A percentile compares a stretch with the other conserved stretches of the same genome.
Conservation (phyloP, 1,284 basidiomycete genomes). For the Sphaerobolus stellatus region DNA sequence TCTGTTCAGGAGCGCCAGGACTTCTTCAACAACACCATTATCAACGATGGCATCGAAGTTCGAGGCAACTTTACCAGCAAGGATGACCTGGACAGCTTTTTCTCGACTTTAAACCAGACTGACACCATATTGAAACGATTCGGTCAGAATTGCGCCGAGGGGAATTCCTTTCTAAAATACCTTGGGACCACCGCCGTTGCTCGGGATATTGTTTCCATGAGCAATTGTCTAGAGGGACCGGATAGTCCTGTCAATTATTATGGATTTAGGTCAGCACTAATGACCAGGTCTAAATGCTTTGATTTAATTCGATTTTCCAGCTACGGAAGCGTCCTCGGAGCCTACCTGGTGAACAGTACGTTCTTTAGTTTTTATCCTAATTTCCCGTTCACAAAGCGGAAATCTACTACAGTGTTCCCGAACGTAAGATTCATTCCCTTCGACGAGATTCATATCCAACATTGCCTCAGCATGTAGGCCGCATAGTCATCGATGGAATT, state of each 20-base stretch:
- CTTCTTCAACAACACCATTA: not conserved
- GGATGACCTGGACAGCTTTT: conserved; percentile 11
- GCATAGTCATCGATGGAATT: conserved; percentile 4
- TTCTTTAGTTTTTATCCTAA: not conserved
- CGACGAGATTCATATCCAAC: too few species aligned
- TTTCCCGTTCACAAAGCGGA: not conserved
- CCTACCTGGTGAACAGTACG: conserved; percentile 14
- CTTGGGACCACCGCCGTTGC: conserved; percentile 15
- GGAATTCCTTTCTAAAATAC: conserved; percentile 13
- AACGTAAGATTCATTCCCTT: not conserved
- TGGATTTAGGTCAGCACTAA: conserved; percentile 15
- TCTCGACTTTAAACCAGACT: not conserved
- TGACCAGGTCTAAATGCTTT: not conserved
- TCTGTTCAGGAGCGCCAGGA: not conserved
- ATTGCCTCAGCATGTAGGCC: conserved; percentile 1
- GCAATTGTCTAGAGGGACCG: conserved; percentile 14
- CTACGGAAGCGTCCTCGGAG: conserved; percentile 18
- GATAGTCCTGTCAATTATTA: conserved; percentile 15
- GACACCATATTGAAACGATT: not conserved
- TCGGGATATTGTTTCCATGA: conserved; percentile 14
- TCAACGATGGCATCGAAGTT: conserved; percentile 4
- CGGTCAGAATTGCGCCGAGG: conserved; percentile 2
- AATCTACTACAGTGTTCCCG: conserved; percentile 1
- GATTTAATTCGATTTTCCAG: not conserved
- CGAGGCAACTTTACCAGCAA: conserved; percentile 7